These are phyloP conservation scores for Halocafeteria seosinensis DNA, from an alignment of 108 stramenopile species.

Conservation along the genomic window DNA sequence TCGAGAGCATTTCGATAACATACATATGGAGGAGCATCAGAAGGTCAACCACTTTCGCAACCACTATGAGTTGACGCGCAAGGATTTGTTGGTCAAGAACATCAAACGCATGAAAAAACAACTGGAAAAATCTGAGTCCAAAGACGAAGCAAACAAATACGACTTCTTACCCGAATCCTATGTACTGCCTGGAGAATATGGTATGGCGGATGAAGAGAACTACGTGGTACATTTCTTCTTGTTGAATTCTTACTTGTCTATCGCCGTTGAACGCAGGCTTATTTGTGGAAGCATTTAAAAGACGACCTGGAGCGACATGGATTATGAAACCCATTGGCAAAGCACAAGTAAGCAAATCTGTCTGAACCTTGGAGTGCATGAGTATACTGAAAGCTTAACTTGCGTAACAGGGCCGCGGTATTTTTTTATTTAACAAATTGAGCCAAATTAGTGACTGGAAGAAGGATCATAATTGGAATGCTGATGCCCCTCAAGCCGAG, in stretches of 20 bases:
- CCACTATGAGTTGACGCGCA: slow-evolving; percentile 41
- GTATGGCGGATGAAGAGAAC: no score
- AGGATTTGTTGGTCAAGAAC: slow-evolving; percentile 43
- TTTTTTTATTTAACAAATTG: slow-evolving; percentile 42
- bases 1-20: slow-evolving; percentile 11
- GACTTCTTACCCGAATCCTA: slow-evolving; percentile 43
- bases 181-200: slow-evolving; percentile 42
- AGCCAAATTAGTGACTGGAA: slow-evolving; percentile 27
- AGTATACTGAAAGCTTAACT: no score
- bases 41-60: slow-evolving; percentile 46
- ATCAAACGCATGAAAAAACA: slow-evolving; percentile 25
- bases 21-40: slow-evolving; percentile 30
- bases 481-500: slow-evolving; percentile 12
- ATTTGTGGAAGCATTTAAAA: slow-evolving; percentile 42
- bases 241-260: no score
- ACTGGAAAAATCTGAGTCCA: background rate
- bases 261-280: no score
- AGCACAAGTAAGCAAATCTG: no score
- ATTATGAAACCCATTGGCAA: slow-evolving; percentile 43
- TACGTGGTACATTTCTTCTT: no score
- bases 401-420: slow-evolving; percentile 47
- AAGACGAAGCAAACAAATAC: slow-evolving; percentile 1
- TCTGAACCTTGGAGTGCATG: no score
- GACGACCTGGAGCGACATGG: slow-evolving; percentile 33
- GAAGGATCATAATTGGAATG: slow-evolving; percentile 10